Evolutionary conservation across 83 land plant genomes (phyloP), one percentile per base, ranked within the genome.

Genomic region (Larix sibirica): DNA sequence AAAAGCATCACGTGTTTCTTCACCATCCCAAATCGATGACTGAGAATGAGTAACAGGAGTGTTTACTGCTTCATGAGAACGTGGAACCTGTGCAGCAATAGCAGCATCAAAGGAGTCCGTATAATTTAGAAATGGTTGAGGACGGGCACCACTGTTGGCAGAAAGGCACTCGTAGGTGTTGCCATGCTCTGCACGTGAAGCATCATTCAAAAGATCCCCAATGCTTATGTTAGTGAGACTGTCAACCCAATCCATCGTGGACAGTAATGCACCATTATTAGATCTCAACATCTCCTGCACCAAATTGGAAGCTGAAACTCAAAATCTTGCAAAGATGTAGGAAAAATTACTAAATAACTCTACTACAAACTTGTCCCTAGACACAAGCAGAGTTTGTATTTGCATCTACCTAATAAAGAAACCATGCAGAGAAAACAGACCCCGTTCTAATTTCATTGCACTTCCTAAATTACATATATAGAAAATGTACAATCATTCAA

Each of bases 91-190:
- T 26, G 97, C 95, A 85, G 93, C 95, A 82, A 94, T 86, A 21
- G 97, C 91, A 38, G 93, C 95, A 87, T 94, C 95, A 87, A 94
- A 94, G 64, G 97, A 92, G 83, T 94, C 97, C 73, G 83, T 86
- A 79, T 85, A 88, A 60, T 90, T 84, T 60, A 87, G 82, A 31
- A 75, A 83, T 74, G 86, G 83, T 62, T 87, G 83, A 82, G 70
- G 78, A 79, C 83, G 82, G 12, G 78, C 64, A 80, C 86, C 79
- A 62, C 83, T 80, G 79, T 65, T 79, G 40, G 81, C 62, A 83
- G 75, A 17, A 66, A 81, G 81, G 54, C 74, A 42, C 36, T 83
- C 81, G 40, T 28, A 47, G 64, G 80, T 33, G 62, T 77, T 77
- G 21, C 54, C 81, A 81, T 88, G 84, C 44, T 76, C 84, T 64